These are phyloP conservation scores for Solanum arcanum DNA, from an alignment of 257 asterid species.

Conservation along the genomic window DNA sequence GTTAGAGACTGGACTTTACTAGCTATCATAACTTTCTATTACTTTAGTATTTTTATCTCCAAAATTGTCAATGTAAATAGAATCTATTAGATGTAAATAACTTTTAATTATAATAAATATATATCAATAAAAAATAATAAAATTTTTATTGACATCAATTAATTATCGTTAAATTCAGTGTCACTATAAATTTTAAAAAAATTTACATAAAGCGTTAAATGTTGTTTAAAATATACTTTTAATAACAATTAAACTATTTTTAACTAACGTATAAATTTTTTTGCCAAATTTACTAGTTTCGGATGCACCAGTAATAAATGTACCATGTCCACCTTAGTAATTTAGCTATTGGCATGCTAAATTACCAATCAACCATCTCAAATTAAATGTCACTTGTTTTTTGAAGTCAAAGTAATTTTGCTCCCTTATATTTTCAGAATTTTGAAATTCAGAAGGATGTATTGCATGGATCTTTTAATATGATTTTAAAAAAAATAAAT, in stretches of 20 bases:
- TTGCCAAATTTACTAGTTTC: not conserved
- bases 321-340: not conserved
- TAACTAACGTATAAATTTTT: not conserved
- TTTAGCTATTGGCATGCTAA: not conserved
- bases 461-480: not conserved
- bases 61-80: not conserved
- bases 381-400: not conserved
- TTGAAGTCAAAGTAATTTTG: not conserved
- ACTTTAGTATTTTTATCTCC: not conserved
- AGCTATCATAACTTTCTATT: not conserved
- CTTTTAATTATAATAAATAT: too few relatives aligned
- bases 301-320: not conserved
- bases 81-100: not conserved
- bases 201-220: too few relatives aligned
- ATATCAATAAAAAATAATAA: too few relatives aligned
- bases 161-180: too few relatives aligned
- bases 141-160: too few relatives aligned
- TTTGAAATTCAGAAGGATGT: not conserved
- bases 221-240: too few relatives aligned
- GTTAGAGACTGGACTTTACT: not conserved
- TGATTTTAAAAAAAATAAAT: not conserved
- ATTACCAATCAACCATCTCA: not conserved
- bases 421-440: not conserved
- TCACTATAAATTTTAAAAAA: too few relatives aligned
- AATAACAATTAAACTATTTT: not conserved